Evolutionary conservation across 805 yeast genomes (phyloP), one percentile per base, ranked within the genome.

Genomic region (Zygoascus ofunaensis): DNA sequence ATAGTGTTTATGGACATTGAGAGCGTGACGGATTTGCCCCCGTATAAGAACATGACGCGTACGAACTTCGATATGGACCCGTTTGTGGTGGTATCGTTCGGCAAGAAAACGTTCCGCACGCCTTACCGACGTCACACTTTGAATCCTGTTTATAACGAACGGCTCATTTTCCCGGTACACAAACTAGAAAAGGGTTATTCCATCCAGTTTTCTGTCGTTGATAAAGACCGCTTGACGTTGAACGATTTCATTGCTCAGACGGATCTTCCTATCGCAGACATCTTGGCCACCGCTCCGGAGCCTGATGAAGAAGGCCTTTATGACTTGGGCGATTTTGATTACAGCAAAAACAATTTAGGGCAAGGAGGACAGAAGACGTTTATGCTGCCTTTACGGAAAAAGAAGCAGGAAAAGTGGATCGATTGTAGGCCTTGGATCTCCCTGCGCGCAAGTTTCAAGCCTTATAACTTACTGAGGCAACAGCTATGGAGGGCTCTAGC

Each of bases 11-110:
- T 90, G 30, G 94, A 89, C 50, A 76, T 90, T 18, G 72, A 77
- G 2, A 75, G 82, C 1, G 87, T 90, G 7, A 65, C 76, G 2
- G 87, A 81, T 46, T 66, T 90, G 32, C 98, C 98, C 1, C 85
- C 94, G 0, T 70, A 80, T 43, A 72, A 73, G 34, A 80, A 82
- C 51, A 65, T 84, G 14, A 77, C 84, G 0, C 68, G 87, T 7
- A 76, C 86, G 19, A 80, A 89, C 1, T 90, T 83, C 57, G 95
- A 87, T 61, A 86, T 92, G 94, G 98, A 92, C 58, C 97, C 97
- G 2, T 92, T 90, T 64, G 90, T 90, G 2, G 87, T 90, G 17
- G 80, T 87, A 1, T 80, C 95, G 0, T 87, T 90, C 61, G 96
- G 96, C 7, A 80, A 83, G 55, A 82, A 82, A 52, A 87, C 90